phyloP scores from a whole-genome alignment of 805 yeast species.

The Metschnikowia similis region DNA sequence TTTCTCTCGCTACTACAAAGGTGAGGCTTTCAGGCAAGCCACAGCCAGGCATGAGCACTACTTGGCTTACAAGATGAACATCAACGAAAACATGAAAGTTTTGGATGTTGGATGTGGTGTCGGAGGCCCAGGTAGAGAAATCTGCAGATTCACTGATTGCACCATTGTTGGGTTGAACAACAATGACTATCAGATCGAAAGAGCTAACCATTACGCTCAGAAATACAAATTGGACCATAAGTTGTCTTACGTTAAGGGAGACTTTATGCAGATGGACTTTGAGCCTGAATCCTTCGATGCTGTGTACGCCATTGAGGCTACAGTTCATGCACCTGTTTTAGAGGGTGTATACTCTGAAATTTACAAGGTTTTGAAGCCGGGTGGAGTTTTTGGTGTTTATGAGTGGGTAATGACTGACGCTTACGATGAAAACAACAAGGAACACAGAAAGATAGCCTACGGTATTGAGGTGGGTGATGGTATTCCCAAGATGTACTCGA shows the following conservation, averaged over 20 bases:
- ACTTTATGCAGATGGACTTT: conserved; percentile 98
- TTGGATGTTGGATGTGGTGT: conserved; percentile 99
- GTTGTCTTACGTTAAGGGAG: conserved; percentile 89
- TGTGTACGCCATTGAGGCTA: conserved; percentile 97
- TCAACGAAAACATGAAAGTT: conserved; percentile 76
- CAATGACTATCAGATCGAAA: conserved; percentile 94
- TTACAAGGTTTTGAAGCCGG: conserved; percentile 93
- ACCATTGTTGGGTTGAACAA: conserved; percentile 87
- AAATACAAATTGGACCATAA: conserved; percentile 62
- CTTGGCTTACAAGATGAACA: conserved; percentile 81
- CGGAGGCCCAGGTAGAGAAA: conserved; percentile 99
- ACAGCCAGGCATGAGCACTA: conserved; percentile 97
- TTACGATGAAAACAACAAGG: conserved; percentile 81
- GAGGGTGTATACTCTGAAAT: conserved; percentile 96
- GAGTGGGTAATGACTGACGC: conserved; percentile 99
- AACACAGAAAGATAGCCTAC: conserved; percentile 91
- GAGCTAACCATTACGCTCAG: conserved; percentile 79
- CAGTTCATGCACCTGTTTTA: conserved; percentile 94
- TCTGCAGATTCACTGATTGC: conserved; percentile 85
- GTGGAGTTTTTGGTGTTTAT: conserved; percentile 96
- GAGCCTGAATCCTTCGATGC: conserved; percentile 88
- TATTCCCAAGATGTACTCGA: conserved; percentile 92
- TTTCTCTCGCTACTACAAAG: conserved; percentile 87
- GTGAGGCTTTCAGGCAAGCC: conserved; percentile 92
- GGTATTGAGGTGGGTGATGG: conserved; percentile 99